A percentile compares a stretch with the other conserved stretches of the same genome.
phyloP scores from a whole-genome alignment of 2,329 filamentous ascomycete genomes.

The Paradendryphiella salina region DNA sequence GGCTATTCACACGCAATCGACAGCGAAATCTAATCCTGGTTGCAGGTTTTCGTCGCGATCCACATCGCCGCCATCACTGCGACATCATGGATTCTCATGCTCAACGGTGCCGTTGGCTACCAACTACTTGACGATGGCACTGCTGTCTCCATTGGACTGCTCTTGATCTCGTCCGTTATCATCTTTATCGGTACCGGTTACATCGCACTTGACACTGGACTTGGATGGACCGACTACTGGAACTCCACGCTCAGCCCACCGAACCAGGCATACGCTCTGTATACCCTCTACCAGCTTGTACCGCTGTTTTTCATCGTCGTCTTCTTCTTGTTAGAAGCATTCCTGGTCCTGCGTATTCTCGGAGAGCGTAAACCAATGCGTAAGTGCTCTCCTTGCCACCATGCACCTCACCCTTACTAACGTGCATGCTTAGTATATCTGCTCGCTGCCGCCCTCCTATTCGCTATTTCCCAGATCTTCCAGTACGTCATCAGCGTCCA shows the following conservation, averaged over 20 bases:
- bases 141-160: constrained; percentile 74
- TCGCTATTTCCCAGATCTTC: constrained; percentile 92
- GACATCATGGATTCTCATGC: constrained; percentile 84
- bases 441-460: constrained; percentile 71
- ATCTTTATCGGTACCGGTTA: constrained; percentile 92
- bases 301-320: constrained; percentile 87
- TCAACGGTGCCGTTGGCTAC: constrained; percentile 91
- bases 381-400: constrained; percentile 49
- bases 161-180: constrained; percentile 68
- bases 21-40: not conserved
- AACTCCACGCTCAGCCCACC: constrained; percentile 54
- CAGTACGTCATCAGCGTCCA: constrained; percentile 91
- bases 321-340: constrained; percentile 80
- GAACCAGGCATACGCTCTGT: constrained; percentile 78
- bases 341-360: constrained; percentile 82
- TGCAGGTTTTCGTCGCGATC: constrained; percentile 80
- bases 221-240: constrained; percentile 81
- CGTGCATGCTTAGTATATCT: constrained; percentile 66
- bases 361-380: constrained; percentile 89
- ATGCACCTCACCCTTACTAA: constrained; percentile 18
- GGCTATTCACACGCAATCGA: not conserved
- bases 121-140: constrained; percentile 95
- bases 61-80: constrained; percentile 89
- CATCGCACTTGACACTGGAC: constrained; percentile 91
- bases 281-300: constrained; percentile 88